These are phyloP conservation scores for Candida hungchunana DNA, from an alignment of 805 yeast species.

Conservation along the genomic window DNA sequence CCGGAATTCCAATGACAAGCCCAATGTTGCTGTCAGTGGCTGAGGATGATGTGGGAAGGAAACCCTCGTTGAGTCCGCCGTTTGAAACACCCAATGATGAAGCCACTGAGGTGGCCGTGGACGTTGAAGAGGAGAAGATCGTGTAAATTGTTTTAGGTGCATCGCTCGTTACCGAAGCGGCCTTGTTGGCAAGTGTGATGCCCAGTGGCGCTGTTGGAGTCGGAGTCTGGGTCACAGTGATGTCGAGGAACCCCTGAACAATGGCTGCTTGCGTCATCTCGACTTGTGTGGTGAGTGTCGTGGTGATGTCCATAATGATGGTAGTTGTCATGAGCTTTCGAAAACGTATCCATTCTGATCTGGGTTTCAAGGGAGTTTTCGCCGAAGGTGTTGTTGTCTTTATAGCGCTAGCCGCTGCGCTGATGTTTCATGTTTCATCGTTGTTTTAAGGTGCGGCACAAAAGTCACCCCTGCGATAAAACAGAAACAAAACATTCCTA, in stretches of 20 bases:
- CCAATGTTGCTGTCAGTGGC: constrained; percentile 15
- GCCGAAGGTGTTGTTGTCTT: not conserved
- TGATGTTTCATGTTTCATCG: constrained; percentile 9
- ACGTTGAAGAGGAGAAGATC: constrained; percentile 9
- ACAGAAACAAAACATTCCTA: too few relatives aligned
- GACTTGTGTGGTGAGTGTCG: constrained; percentile 9
- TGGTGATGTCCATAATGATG: constrained; percentile 2
- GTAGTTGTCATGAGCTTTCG: constrained; percentile 13
- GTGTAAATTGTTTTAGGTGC: constrained; percentile 11
- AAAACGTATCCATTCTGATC: not conserved
- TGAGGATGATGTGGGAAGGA: not conserved
- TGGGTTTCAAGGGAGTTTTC: not conserved
- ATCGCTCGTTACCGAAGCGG: not conserved
- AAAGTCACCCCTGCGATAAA: too few relatives aligned
- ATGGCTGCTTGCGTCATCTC: constrained; percentile 13
- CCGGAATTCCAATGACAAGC: constrained; percentile 25
- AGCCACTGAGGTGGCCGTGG: constrained; percentile 2
- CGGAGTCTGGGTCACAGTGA: too few relatives aligned
- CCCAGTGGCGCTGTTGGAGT: not conserved
- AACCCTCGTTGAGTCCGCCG: not conserved
- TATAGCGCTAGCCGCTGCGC: too few relatives aligned
- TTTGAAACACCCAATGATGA: not conserved
- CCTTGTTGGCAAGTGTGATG: constrained; percentile 13
- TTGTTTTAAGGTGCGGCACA: constrained; percentile 6
- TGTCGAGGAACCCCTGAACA: constrained; percentile 13